Percentiles rank a stretch among this genome's conserved stretches.
Evolutionary conservation across 306 rosid genomes (phyloP).

Genomic region (Vachellia collinsii): DNA sequence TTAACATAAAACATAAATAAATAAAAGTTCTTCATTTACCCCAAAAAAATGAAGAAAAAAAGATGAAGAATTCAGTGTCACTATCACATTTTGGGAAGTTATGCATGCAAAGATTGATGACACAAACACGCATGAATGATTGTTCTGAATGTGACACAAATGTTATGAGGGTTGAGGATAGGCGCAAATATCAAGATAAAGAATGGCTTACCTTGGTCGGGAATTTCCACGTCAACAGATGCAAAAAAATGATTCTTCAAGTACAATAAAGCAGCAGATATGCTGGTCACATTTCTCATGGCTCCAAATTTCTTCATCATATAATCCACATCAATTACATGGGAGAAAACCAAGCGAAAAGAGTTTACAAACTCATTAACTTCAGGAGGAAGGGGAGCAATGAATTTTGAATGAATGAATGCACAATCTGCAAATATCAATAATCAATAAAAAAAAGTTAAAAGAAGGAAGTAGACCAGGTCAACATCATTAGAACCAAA

Average conservation of each 20-base stretch:
- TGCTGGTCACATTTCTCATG: constrained; percentile 52
- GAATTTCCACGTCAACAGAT: constrained; percentile 67
- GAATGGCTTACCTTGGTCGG: constrained; percentile 54
- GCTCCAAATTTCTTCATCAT: constrained; percentile 72
- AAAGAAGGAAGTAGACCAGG: constrained; percentile 28
- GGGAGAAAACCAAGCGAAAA: constrained; percentile 58
- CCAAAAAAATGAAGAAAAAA: not conserved
- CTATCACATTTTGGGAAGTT: constrained; percentile 7
- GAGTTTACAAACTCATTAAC: constrained; percentile 69
- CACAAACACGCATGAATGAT: constrained; percentile 27
- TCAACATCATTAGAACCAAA: constrained; percentile 31
- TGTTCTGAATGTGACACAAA: constrained; percentile 18
- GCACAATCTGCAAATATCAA: constrained; percentile 69
- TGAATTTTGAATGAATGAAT: constrained; percentile 75
- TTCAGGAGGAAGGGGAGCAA: constrained; percentile 67
- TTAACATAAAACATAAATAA: constrained; percentile 8
- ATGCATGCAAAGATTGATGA: constrained; percentile 24
- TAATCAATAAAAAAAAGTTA: constrained; percentile 10
- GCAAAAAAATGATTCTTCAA: constrained; percentile 65
- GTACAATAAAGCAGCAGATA: constrained; percentile 67
- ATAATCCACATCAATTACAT: constrained; percentile 61
- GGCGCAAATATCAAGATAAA: no score
- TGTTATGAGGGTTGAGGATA: no score
- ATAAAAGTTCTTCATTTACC: not conserved
- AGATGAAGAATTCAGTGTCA: not conserved